A percentile compares a stretch with the other conserved stretches of the same genome.
Conservation (phyloP, 2,329 filamentous ascomycete genomes). For the Arthrobotrys conoides region DNA sequence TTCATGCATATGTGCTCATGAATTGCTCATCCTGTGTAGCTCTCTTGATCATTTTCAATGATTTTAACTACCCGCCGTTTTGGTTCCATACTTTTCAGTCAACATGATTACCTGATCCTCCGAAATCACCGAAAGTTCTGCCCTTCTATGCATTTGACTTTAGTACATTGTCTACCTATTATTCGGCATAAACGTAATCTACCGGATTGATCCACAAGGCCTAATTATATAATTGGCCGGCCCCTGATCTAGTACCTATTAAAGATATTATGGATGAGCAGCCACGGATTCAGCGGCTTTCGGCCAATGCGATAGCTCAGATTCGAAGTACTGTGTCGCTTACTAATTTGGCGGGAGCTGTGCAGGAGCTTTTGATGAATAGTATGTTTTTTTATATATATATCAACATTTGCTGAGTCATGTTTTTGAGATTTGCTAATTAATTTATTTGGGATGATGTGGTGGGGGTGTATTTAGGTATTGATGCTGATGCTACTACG, state of each 20-base stretch:
- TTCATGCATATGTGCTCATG: neutral
- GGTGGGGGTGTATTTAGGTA: conserved; percentile 62
- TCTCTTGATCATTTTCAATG: neutral
- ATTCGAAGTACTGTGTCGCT: conserved; percentile 35
- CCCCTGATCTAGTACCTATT: neutral
- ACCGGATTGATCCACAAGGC: neutral
- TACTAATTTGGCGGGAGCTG: conserved; percentile 27
- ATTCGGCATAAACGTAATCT: neutral
- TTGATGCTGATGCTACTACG: conserved; percentile 82
- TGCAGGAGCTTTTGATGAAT: conserved; percentile 46
- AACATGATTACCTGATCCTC: conserved; percentile 22
- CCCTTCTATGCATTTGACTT: too few relatives aligned
- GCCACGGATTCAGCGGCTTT: conserved; percentile 34
- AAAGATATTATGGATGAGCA: neutral
- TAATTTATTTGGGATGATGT: too few relatives aligned
- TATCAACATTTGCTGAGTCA: too few relatives aligned
- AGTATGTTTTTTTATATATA: conserved; percentile 5
- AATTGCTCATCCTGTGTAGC: conserved; percentile 15
- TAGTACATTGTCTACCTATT: too few relatives aligned
- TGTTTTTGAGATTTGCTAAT: too few relatives aligned
- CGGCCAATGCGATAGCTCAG: conserved; percentile 19
- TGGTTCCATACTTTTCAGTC: neutral
- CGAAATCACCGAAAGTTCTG: neutral
- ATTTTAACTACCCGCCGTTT: conserved; percentile 2
- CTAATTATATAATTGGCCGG: neutral